A percentile compares a stretch with the other conserved stretches of the same genome.
These are phyloP conservation scores for Sclerotinia minor DNA, from an alignment of 2,329 filamentous ascomycete genomes.

Conservation along the genomic window DNA sequence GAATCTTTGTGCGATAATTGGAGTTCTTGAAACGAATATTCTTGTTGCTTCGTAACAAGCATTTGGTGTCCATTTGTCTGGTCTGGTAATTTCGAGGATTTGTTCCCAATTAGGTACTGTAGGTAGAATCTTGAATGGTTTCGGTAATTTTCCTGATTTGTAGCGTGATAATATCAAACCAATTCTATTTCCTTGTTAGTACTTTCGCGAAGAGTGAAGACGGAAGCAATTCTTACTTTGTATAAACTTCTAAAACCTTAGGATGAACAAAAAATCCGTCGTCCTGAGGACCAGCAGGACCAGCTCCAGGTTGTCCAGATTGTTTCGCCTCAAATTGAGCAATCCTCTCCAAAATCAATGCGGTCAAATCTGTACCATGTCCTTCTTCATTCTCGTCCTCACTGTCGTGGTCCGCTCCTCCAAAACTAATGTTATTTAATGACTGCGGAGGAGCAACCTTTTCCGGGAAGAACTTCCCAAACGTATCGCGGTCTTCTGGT, in stretches of 20 bases:
- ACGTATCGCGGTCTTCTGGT: constrained; percentile 83
- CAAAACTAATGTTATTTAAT: constrained; percentile 39
- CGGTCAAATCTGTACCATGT: constrained; percentile 76
- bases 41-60: constrained; percentile 85
- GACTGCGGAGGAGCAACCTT: constrained; percentile 51
- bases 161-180: constrained; percentile 87
- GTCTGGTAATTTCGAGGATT: constrained; percentile 79
- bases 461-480: constrained; percentile 82
- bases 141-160: constrained; percentile 94
- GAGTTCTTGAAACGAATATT: constrained; percentile 86
- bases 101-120: constrained; percentile 91
- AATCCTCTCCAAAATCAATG: constrained; percentile 92
- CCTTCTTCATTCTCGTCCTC: constrained; percentile 48
- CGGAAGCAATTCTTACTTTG: constrained; percentile 58
- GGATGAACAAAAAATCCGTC: constrained; percentile 84
- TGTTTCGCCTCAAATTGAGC: constrained; percentile 80
- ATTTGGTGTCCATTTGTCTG: constrained; percentile 73
- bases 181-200: constrained; percentile 54
- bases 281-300: constrained; percentile 51
- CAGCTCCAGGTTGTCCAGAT: constrained; percentile 40
- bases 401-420: constrained; percentile 43
- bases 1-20: constrained; percentile 77
- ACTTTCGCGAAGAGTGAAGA: neutral
- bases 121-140: constrained; percentile 95
- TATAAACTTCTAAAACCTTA: constrained; percentile 92